Evolutionary conservation across 495 filamentous ascomycete species (phyloP).

Genomic region (Penicillium tannophilum): DNA sequence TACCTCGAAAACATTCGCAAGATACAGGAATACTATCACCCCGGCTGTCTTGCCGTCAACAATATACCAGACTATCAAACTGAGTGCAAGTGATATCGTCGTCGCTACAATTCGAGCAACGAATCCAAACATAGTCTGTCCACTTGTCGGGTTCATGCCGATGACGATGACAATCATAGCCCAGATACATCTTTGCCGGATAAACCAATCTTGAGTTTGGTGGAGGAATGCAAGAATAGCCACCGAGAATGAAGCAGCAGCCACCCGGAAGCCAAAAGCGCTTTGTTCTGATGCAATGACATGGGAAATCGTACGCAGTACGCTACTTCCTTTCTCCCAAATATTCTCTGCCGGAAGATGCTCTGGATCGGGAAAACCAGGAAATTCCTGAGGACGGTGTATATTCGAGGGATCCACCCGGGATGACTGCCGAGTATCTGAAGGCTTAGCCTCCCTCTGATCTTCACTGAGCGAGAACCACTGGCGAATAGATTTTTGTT

Average conservation of each 20-base stretch:
- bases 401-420: conserved; percentile 21
- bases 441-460: conserved; percentile 10
- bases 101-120: conserved; percentile 65
- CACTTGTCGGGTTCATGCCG: conserved; percentile 60
- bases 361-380: conserved; percentile 60
- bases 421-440: conserved; percentile 25
- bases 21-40: conserved; percentile 65
- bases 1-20: conserved; percentile 66
- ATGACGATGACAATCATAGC: conserved; percentile 75
- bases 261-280: conserved; percentile 67
- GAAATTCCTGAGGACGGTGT: conserved; percentile 5
- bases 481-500: conserved; percentile 52
- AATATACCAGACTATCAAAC: conserved; percentile 74
- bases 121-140: conserved; percentile 69
- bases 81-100: conserved; percentile 58
- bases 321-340: conserved; percentile 57
- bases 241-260: conserved; percentile 68
- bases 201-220: conserved; percentile 66
- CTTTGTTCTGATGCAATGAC: conserved; percentile 35
- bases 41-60: conserved; percentile 63
- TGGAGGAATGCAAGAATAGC: conserved; percentile 69
- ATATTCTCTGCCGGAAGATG: conserved; percentile 65
- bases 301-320: conserved; percentile 29
- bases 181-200: conserved; percentile 72
- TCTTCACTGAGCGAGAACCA: conserved; percentile 29